Evolutionary conservation across 441 rosid genomes (phyloP).

Genomic region (Pelargonium fulgidum): DNA sequence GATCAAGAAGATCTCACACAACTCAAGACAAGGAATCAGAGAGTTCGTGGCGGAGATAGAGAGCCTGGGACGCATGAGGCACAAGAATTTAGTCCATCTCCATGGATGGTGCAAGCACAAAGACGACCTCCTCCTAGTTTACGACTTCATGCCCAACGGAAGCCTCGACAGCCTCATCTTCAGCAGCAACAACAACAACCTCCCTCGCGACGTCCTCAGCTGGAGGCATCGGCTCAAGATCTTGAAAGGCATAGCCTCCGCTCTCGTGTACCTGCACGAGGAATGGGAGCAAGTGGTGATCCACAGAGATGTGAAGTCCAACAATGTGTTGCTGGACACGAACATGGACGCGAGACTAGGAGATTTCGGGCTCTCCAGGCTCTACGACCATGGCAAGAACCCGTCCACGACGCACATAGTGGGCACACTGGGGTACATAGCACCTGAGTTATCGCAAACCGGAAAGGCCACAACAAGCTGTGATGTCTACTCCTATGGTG

Average conservation of each 20-base stretch:
- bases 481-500: constrained; percentile 43
- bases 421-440: constrained; percentile 44
- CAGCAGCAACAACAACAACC: neutral
- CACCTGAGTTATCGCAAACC: constrained; percentile 35
- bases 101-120: constrained; percentile 32
- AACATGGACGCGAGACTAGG: constrained; percentile 40
- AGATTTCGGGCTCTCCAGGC: constrained; percentile 46
- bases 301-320: constrained; percentile 44
- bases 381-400: constrained; percentile 39
- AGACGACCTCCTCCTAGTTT: constrained; percentile 36
- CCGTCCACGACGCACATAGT: constrained; percentile 37
- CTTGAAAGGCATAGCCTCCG: constrained; percentile 40
- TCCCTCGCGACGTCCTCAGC: constrained; percentile 18
- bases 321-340: constrained; percentile 38
- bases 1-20: constrained; percentile 40
- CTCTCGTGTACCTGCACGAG: constrained; percentile 33
- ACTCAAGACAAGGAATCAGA: constrained; percentile 38
- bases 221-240: constrained; percentile 35
- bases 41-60: constrained; percentile 47
- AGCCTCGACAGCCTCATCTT: constrained; percentile 34
- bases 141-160: constrained; percentile 45
- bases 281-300: constrained; percentile 39
- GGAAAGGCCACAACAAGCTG: constrained; percentile 38
- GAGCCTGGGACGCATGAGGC: constrained; percentile 42
- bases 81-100: constrained; percentile 38